Evolutionary conservation across 2,329 filamentous ascomycete genomes (phyloP).

Genomic region (Microdochium paspali): DNA sequence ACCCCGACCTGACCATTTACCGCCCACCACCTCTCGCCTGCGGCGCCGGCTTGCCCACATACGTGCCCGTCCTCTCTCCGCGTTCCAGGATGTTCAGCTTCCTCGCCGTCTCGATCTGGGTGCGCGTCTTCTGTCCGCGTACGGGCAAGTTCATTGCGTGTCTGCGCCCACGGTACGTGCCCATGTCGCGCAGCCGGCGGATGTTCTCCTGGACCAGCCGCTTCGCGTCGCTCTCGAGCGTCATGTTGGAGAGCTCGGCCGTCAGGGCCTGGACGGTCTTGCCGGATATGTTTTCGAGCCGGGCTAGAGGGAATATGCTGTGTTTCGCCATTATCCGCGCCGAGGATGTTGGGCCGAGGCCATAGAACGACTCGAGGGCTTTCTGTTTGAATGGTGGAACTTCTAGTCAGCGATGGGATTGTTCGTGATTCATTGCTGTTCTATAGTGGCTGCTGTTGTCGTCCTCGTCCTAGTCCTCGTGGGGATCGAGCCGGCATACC

Average conservation of each 20-base stretch:
- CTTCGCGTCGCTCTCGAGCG: conserved; percentile 81
- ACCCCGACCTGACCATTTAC: not conserved
- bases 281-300: conserved; percentile 63
- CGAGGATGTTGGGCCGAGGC: conserved; percentile 63
- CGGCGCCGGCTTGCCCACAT: not conserved
- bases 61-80: conserved; percentile 12
- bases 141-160: conserved; percentile 92
- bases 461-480: not conserved
- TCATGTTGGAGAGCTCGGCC: conserved; percentile 81
- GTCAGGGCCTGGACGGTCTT: conserved; percentile 75
- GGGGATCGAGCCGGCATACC: conserved; percentile 38
- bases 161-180: conserved; percentile 75
- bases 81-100: conserved; percentile 53
- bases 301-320: conserved; percentile 76
- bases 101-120: conserved; percentile 53
- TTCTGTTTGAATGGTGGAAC: conserved; percentile 31
- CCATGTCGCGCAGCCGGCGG: conserved; percentile 77
- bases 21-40: not conserved
- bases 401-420: conserved; percentile 4
- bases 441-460: not conserved
- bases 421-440: not conserved
- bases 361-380: conserved; percentile 79
- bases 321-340: conserved; percentile 76
- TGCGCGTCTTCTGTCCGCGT: conserved; percentile 80
- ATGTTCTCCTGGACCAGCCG: conserved; percentile 79